These are phyloP conservation scores for Nematocida major DNA, from an alignment of 371 early-diverging fungal genomes.

Conservation along the genomic window DNA sequence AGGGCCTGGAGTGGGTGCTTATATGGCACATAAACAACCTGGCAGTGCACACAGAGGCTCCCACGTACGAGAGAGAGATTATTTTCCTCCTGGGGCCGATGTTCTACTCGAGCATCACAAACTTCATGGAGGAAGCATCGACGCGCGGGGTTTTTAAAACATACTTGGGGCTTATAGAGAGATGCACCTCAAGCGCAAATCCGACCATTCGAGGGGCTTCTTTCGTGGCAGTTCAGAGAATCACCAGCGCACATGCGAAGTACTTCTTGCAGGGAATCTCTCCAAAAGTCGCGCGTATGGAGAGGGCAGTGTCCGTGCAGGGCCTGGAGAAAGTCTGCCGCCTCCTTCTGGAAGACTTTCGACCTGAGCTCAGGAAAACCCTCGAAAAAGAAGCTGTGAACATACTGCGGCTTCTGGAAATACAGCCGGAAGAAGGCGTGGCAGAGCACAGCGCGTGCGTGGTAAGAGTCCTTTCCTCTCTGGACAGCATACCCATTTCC, in stretches of 20 bases:
- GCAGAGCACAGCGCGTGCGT: not conserved
- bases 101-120: slow-evolving; percentile 18
- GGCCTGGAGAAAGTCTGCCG: not conserved
- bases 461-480: not conserved
- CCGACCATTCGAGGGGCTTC: not conserved
- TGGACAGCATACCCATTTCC: not conserved
- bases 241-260: not conserved
- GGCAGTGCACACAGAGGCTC: not conserved
- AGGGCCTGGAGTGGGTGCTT: not conserved
- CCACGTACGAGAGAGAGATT: slow-evolving; percentile 24
- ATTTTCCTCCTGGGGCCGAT: slow-evolving; percentile 19
- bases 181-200: not conserved
- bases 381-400: slow-evolving; percentile 4
- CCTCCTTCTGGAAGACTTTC: not conserved
- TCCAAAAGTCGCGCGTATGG: not conserved
- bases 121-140: not conserved
- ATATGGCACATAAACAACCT: slow-evolving; percentile 9
- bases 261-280: not conserved
- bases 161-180: not conserved
- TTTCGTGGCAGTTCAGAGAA: slow-evolving; percentile 13
- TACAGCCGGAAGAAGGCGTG: slow-evolving; percentile 7
- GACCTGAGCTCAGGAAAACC: not conserved
- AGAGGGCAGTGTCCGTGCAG: not conserved
- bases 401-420: slow-evolving; percentile 17
- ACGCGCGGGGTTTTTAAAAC: not conserved